Base-by-base conservation (phyloP, 2,329 filamentous ascomycete species). In the Xylariales sp. region DNA sequence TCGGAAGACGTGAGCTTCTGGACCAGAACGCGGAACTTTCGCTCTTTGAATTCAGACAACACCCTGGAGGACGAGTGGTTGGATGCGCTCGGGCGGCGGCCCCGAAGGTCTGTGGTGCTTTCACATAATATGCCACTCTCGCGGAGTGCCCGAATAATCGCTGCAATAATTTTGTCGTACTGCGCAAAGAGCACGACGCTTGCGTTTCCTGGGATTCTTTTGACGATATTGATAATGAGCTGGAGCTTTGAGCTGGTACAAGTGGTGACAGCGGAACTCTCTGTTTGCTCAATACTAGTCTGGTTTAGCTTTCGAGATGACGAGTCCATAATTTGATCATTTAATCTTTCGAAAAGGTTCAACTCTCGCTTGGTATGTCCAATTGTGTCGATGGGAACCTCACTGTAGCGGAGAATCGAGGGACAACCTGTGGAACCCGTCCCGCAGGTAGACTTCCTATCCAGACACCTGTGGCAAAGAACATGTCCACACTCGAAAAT, bases 111-210 rank as follows among this genome's bases (percentile, higher is more conserved):
- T 2, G n/a, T 6, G 0, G 40, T 47, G 11, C 34, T 44, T 5
- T 40, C 40, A 16, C 46, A 50, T 2, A 12, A 27, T 23, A 60
- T 47, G 0, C 7, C 18, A 5, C 45, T 36, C 4, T 21, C 11
- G 3, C 25, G 6, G 11, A 62, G 35, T 5, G 50, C 46, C 0
- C 27, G 5, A 13, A 43, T 37, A 2, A 66, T 41, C 13, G 59
- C 48, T 0, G 42, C 17, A 30, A 57, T 47, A 18, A 68, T 48
- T 10, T 38, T 33, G 0, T 50, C 24, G 34, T 58, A 59, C 33
- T 66, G 62, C 2, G 54, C 57, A 41, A 70, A 70, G 5, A 70
- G 36, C 3, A 70, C 43, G 5, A 60, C 52, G 10, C 46, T 42
- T 2, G 57, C 53, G 6, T 41, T 34, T 0, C 30, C 3, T 1